Conservation (phyloP, 192 early-diverging fungal genomes). For the Coemansia sp. region DNA sequence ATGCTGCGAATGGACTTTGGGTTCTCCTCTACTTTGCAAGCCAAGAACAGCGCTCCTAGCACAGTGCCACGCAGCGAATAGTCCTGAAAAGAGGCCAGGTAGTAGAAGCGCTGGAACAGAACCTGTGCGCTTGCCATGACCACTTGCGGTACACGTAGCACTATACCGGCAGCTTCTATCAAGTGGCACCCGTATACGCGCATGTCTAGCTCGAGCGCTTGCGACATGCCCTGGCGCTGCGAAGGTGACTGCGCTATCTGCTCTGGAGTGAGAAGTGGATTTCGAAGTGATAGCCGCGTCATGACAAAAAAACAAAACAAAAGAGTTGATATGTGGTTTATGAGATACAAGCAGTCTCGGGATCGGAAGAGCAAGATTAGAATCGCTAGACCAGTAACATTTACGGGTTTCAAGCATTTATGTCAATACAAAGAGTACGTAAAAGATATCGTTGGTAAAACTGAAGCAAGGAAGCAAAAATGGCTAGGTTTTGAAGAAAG, state of each 20-base stretch:
- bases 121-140: constrained; percentile 96
- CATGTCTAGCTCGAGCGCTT: constrained; percentile 73
- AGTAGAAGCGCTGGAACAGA: constrained; percentile 92
- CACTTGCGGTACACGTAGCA: constrained; percentile 81
- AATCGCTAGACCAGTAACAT: background rate
- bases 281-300: constrained; percentile 71
- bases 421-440: background rate
- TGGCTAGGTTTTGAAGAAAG: too few relatives aligned
- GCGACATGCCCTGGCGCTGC: constrained; percentile 58
- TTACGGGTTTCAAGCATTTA: background rate
- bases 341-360: background rate
- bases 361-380: background rate
- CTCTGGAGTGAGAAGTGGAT: constrained; percentile 72
- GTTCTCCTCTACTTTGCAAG: constrained; percentile 81
- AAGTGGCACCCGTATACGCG: constrained; percentile 78
- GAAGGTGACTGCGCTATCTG: constrained; percentile 73
- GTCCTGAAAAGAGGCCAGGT: constrained; percentile 69
- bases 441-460: background rate
- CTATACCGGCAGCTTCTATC: constrained; percentile 80
- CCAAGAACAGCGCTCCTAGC: constrained; percentile 73
- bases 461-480: constrained; percentile 1
- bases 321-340: background rate
- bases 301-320: constrained; percentile 10
- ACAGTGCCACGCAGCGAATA: constrained; percentile 71
- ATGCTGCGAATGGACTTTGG: constrained; percentile 79